These are phyloP conservation scores for Plasmodium sp. DNA, from an alignment of 169 alveolate species.

Conservation along the genomic window DNA sequence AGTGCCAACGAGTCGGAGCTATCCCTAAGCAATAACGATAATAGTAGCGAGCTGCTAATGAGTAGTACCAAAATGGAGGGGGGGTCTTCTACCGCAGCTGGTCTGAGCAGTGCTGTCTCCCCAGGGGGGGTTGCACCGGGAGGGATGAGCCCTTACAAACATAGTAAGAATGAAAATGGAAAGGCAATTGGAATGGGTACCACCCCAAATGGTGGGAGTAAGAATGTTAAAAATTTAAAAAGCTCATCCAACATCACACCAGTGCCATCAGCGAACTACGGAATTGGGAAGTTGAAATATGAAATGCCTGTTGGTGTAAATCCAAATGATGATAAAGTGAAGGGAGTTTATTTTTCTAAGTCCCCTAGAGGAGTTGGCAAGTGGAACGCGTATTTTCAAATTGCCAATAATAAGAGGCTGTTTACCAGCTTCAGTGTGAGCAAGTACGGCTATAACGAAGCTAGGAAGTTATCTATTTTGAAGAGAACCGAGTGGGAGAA, in stretches of 20 bases:
- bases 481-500: conserved; percentile 73
- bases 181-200: not conserved
- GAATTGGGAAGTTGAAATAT: conserved; percentile 40
- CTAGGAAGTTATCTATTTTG: conserved; percentile 51
- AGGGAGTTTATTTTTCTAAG: conserved; percentile 61
- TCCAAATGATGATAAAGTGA: conserved; percentile 68
- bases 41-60: not conserved
- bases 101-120: not conserved
- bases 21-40: conserved; percentile 33
- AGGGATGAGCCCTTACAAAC: not conserved
- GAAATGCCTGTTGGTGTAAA: conserved; percentile 72
- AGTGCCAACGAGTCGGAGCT: conserved; percentile 40
- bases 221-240: not conserved
- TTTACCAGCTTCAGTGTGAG: conserved; percentile 72
- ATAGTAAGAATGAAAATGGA: not conserved
- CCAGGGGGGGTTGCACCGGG: not conserved
- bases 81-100: not conserved
- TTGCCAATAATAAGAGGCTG: conserved; percentile 62
- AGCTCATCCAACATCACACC: not conserved
- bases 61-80: not conserved
- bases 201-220: not conserved
- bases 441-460: conserved; percentile 63
- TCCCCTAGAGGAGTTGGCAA: conserved; percentile 73
- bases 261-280: not conserved
- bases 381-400: conserved; percentile 67